A percentile compares a stretch with the other conserved stretches of the same genome.
Conservation (phyloP, 257 asterid genomes). For the Nicotiana undulata region DNA sequence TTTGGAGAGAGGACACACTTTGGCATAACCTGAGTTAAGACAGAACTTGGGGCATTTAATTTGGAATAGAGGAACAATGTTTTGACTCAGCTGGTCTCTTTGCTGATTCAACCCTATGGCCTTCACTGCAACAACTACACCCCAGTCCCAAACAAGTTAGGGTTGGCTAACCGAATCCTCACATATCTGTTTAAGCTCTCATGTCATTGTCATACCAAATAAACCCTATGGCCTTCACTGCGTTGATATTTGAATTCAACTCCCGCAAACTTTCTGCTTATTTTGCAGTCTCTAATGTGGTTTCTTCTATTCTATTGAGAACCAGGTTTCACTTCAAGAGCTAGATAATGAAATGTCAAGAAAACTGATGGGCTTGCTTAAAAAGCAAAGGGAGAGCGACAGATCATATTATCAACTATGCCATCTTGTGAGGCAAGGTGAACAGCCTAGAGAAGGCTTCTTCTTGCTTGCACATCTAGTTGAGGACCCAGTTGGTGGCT, state of each 20-base stretch:
- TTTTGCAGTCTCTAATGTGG: slow-evolving; percentile 6
- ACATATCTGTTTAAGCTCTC: too few relatives aligned
- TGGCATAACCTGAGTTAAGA: not conserved
- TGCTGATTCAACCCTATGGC: not conserved
- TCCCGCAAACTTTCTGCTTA: not conserved
- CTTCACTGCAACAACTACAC: not conserved
- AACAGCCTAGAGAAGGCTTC: slow-evolving; percentile 69
- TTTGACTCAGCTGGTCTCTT: not conserved
- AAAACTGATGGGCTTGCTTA: slow-evolving; percentile 46
- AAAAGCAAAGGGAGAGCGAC: slow-evolving; percentile 45
- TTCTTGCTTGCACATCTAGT: slow-evolving; percentile 50
- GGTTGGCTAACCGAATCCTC: too few relatives aligned
- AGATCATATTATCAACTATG: slow-evolving; percentile 55
- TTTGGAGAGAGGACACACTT: not conserved
- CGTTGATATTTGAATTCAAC: not conserved
- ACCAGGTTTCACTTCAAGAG: slow-evolving; percentile 51
- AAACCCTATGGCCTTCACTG: not conserved
- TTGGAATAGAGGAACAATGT: not conserved
- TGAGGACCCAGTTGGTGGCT: slow-evolving; percentile 62
- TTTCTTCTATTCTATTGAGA: not conserved
- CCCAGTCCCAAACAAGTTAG: too few relatives aligned
- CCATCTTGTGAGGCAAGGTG: slow-evolving; percentile 81
- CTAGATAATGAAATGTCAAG: slow-evolving; percentile 52
- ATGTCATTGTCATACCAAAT: too few relatives aligned
- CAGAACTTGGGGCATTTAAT: not conserved